A percentile compares a stretch with the other conserved stretches of the same genome.
phyloP scores from a whole-genome alignment of 345 rosid genomes.

The Euphorbia tirucalli region DNA sequence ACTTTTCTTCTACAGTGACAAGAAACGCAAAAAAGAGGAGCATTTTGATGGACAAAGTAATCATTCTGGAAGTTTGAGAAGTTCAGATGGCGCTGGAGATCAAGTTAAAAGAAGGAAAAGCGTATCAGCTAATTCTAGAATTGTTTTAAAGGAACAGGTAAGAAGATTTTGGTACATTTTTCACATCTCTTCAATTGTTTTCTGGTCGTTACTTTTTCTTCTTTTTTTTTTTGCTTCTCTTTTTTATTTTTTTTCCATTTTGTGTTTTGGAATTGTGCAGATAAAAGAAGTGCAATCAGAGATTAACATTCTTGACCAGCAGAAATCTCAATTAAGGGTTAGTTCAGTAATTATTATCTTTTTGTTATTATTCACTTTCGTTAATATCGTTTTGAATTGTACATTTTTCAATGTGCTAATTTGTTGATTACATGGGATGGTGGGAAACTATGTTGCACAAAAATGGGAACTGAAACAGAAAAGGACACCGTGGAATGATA shows the following conservation, averaged over 20 bases:
- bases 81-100: constrained; percentile 47
- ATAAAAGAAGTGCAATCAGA: constrained; percentile 55
- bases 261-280: constrained; percentile 40
- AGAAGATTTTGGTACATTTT: constrained; percentile 21
- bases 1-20: constrained; percentile 38
- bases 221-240: neutral
- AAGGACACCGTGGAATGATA: too few relatives aligned
- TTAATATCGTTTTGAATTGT: neutral
- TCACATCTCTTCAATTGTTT: neutral
- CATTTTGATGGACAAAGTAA: constrained; percentile 54
- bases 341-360: constrained; percentile 18
- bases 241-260: too few relatives aligned
- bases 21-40: constrained; percentile 49
- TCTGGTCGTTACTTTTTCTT: neutral
- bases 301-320: constrained; percentile 46
- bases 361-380: neutral
- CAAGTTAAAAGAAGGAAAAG: constrained; percentile 45
- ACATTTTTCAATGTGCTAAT: neutral
- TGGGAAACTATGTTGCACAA: too few relatives aligned
- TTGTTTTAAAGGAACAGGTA: constrained; percentile 64
- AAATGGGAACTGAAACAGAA: too few relatives aligned
- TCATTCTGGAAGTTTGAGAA: constrained; percentile 53
- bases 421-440: neutral
- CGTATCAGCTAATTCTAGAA: constrained; percentile 40
- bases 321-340: constrained; percentile 59